Evolutionary conservation across 257 asterid genomes (phyloP).

Genomic region (Thymus mandschuricus): DNA sequence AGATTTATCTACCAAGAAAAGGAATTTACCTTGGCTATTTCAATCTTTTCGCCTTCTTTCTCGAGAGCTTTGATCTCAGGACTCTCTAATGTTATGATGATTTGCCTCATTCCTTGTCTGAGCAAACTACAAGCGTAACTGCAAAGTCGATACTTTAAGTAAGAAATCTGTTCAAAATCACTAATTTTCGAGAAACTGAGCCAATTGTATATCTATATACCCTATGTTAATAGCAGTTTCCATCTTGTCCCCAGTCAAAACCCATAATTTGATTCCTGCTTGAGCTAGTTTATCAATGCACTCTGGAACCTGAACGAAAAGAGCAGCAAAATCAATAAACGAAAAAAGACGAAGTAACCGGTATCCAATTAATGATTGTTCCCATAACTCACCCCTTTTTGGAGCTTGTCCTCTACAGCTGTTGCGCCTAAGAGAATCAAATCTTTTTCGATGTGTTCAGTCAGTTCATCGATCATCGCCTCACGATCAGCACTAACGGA

Average conservation of each 20-base stretch:
- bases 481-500: conserved; percentile 79
- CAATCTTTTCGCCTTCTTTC: conserved; percentile 69
- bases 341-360: not conserved
- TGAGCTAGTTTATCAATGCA: conserved; percentile 95
- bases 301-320: conserved; percentile 76
- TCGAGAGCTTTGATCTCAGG: conserved; percentile 76
- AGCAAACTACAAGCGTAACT: conserved; percentile 96
- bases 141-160: conserved; percentile 44
- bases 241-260: conserved; percentile 95
- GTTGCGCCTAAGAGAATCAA: conserved; percentile 95
- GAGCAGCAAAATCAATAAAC: conserved; percentile 17
- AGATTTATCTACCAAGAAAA: not conserved
- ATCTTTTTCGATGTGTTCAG: conserved; percentile 77
- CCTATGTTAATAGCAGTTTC: conserved; percentile 98
- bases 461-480: conserved; percentile 61
- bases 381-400: conserved; percentile 75
- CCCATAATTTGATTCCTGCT: conserved; percentile 93
- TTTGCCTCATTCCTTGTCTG: conserved; percentile 98
- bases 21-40: conserved; percentile 72
- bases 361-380: conserved; percentile 3
- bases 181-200: conserved; percentile 5
- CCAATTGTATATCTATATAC: conserved; percentile 33
- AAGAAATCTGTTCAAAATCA: conserved; percentile 35
- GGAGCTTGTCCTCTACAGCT: conserved; percentile 99
- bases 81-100: conserved; percentile 61